Evolutionary conservation across 805 yeast genomes (phyloP).

Genomic region (Lachancea nothofagi): DNA sequence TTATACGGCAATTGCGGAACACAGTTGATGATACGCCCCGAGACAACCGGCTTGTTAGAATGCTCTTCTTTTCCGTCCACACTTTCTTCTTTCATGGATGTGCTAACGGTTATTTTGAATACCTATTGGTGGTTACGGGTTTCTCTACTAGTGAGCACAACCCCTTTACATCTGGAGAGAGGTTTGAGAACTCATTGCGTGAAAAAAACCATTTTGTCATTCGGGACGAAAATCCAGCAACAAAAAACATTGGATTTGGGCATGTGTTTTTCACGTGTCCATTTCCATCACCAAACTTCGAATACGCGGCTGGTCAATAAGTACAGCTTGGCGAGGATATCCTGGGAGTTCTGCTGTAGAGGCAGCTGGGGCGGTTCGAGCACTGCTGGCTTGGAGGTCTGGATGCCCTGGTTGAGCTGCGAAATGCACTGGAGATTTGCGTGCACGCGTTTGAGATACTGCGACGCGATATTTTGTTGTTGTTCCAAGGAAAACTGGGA

Average conservation of each 20-base stretch:
- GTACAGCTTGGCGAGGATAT: slow-evolving; percentile 30
- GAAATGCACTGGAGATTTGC: slow-evolving; percentile 34
- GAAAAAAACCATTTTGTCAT: too few relatives aligned
- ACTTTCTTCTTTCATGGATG: too few relatives aligned
- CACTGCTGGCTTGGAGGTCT: slow-evolving; percentile 25
- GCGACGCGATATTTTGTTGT: slow-evolving; percentile 25
- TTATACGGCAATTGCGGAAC: slow-evolving; percentile 34
- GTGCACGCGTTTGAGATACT: slow-evolving; percentile 32
- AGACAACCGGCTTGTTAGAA: slow-evolving; percentile 4
- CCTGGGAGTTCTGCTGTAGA: slow-evolving; percentile 22
- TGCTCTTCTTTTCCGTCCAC: neutral
- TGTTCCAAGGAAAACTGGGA: slow-evolving; percentile 21
- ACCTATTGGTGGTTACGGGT: too few relatives aligned
- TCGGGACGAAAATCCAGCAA: too few relatives aligned
- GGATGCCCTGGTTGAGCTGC: slow-evolving; percentile 30
- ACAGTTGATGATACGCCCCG: slow-evolving; percentile 32
- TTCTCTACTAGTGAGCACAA: too few relatives aligned
- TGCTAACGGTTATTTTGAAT: too few relatives aligned
- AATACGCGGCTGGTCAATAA: slow-evolving; percentile 30
- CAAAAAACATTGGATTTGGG: too few relatives aligned
- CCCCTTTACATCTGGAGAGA: too few relatives aligned
- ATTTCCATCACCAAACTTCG: slow-evolving; percentile 34
- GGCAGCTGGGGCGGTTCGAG: slow-evolving; percentile 23
- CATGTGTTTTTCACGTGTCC: too few relatives aligned
- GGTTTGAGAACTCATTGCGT: too few relatives aligned